Base-by-base conservation (phyloP, 495 filamentous ascomycete genomes). In the Rhypophila decipiens region DNA sequence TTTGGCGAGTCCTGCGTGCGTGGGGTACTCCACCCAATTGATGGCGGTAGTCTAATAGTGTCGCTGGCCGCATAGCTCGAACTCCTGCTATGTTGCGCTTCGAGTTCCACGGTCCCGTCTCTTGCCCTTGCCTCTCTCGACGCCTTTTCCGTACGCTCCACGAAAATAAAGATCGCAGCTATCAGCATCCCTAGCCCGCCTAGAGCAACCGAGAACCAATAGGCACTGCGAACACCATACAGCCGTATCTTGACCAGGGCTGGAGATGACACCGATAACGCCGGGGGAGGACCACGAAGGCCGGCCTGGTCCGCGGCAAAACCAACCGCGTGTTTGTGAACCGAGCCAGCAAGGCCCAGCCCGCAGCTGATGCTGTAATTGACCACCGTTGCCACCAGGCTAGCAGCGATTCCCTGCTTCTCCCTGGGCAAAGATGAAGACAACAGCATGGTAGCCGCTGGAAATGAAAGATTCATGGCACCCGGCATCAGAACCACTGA, bases 351-450 rank as follows among this genome's bases (percentile, higher is more conserved):
- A 19, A 76, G 50, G 7, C 71, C 71, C n/a, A 76, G 60, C 17
- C 68, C 71, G 4, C 71, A 55, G 13, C 63, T 65, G 44, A 73
- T 69, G 45, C 55, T 53, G 48, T 74, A 76, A 46, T 68, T 68
- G 20, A 73, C 60, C 7, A 71, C 60, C 0, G 70, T 73, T 13
- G 57, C 66, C 22, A 72, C 65, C 29, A 75, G 42, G 39, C 58
- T 64, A 0, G 68, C 65, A 0, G 55, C 67, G 10, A 85, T 66
- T 3, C 83, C 83, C 51, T 87, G 82, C 49, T 85, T 74, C 38
- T 82, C 69, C 35, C 66, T 69, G 4, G 65, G 66, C 50, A 86
- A 63, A 1, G 71, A 59, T 47, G 82, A 72, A 22, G 69, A 76
- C 7, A 85, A 65, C 15, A 86, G 66, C 1, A 87, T 61, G 0